phyloP scores from a whole-genome alignment of 108 stramenopile genomes.

The Aurantiochytrium sp. region DNA sequence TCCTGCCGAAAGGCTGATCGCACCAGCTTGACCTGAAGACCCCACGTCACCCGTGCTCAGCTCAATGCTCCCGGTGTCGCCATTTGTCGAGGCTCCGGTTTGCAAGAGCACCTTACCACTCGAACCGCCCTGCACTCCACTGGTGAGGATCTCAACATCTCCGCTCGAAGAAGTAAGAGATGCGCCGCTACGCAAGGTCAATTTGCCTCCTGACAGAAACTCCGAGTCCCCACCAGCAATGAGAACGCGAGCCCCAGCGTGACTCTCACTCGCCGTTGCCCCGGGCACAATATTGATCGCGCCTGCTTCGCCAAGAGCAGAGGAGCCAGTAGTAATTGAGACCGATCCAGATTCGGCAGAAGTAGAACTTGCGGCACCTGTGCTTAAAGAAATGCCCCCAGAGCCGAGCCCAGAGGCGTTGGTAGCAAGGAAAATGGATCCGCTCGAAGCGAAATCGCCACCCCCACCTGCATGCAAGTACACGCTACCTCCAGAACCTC shows the following conservation, averaged over 20 bases:
- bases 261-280: neutral
- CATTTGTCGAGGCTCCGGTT: neutral
- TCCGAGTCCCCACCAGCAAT: constrained; percentile 23
- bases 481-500: neutral
- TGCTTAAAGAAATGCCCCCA: neutral
- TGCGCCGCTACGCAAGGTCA: constrained; percentile 30
- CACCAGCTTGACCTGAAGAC: neutral
- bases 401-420: neutral
- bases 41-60: neutral
- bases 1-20: neutral
- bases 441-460: neutral
- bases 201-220: constrained; percentile 24
- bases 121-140: neutral
- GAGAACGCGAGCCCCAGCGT: constrained; percentile 24
- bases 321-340: neutral
- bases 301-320: neutral
- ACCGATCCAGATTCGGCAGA: neutral
- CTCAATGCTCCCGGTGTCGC: neutral
- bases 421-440: neutral
- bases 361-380: neutral
- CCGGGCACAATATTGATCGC: constrained; percentile 20
- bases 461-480: neutral
- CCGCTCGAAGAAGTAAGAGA: constrained; percentile 25
- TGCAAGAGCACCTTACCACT: neutral
- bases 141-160: neutral